These are phyloP conservation scores for Ichthyophthirius multifiliis DNA, from an alignment of 169 alveolate species.

Conservation along the genomic window DNA sequence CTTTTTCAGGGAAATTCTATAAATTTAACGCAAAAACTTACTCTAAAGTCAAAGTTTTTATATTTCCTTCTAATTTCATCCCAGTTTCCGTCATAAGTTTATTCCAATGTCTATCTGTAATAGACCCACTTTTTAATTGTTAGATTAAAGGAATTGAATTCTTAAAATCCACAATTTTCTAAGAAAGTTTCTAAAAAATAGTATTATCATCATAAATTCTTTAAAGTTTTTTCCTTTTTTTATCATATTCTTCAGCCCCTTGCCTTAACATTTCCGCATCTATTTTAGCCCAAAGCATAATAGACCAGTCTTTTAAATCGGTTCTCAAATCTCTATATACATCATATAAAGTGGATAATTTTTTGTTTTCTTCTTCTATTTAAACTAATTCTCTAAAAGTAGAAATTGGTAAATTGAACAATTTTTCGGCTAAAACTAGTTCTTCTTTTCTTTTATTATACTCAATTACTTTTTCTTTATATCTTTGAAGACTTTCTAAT, in stretches of 20 bases:
- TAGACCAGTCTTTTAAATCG: constrained; percentile 82
- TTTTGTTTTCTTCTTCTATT: constrained; percentile 80
- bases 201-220: constrained; percentile 68
- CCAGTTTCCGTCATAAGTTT: constrained; percentile 86
- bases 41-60: constrained; percentile 81
- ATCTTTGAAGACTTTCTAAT: constrained; percentile 61
- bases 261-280: constrained; percentile 83
- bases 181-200: constrained; percentile 80
- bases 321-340: constrained; percentile 78
- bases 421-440: constrained; percentile 85
- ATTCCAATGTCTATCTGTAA: constrained; percentile 92
- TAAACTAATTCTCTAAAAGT: constrained; percentile 83
- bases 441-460: constrained; percentile 82
- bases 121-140: constrained; percentile 87
- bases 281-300: constrained; percentile 85
- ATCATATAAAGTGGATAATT: constrained; percentile 72
- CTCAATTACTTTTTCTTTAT: constrained; percentile 60
- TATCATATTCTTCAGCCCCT: constrained; percentile 89
- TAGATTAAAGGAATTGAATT: constrained; percentile 87
- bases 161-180: constrained; percentile 77
- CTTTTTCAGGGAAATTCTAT: constrained; percentile 86
- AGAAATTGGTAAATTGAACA: constrained; percentile 89
- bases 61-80: constrained; percentile 75
- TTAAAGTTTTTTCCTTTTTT: constrained; percentile 75
- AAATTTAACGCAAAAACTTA: constrained; percentile 88